Evolutionary conservation across 768 basidiomycete species (phyloP).

Genomic region (Pleurotus platypus): DNA sequence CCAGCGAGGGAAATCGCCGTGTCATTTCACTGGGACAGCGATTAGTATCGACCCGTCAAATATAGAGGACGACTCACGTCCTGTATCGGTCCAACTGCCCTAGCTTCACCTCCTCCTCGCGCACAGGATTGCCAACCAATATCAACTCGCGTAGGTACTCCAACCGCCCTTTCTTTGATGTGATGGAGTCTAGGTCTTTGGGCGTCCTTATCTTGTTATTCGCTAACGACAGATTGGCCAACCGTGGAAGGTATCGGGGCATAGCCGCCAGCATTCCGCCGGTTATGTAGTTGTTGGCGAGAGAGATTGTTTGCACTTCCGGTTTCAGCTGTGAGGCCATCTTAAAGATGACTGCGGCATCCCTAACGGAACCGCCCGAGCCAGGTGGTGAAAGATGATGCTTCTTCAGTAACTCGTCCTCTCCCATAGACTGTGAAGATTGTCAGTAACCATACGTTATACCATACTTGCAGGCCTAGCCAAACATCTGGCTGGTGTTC

Average conservation of each 20-base stretch:
- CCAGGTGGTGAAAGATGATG: slow-evolving; percentile 72
- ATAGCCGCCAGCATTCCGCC: slow-evolving; percentile 60
- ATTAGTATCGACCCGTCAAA: too few species aligned
- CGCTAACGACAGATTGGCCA: slow-evolving; percentile 78
- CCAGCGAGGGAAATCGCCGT: slow-evolving; percentile 75
- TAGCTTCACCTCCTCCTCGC: slow-evolving; percentile 53
- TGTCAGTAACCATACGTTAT: neutral
- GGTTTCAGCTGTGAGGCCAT: slow-evolving; percentile 77
- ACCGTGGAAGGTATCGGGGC: slow-evolving; percentile 70
- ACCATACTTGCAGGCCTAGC: neutral
- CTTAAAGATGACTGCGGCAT: slow-evolving; percentile 87
- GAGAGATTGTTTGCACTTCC: slow-evolving; percentile 74
- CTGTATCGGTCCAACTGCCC: slow-evolving; percentile 63
- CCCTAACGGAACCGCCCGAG: slow-evolving; percentile 53
- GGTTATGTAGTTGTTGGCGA: slow-evolving; percentile 69
- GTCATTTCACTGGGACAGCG: slow-evolving; percentile 61
- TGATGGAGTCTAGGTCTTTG: slow-evolving; percentile 68
- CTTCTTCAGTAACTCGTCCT: slow-evolving; percentile 74
- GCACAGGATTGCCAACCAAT: slow-evolving; percentile 72
- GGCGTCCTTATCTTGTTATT: slow-evolving; percentile 68
- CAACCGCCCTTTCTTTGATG: slow-evolving; percentile 56
- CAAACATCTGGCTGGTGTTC: slow-evolving; percentile 24
- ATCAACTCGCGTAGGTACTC: slow-evolving; percentile 68
- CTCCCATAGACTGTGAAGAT: slow-evolving; percentile 60
- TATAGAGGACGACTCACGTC: slow-evolving; percentile 40